These are phyloP conservation scores for Polytrichum commune DNA, from an alignment of 225 moss, liverwort and hornwort genomes.

Conservation along the genomic window DNA sequence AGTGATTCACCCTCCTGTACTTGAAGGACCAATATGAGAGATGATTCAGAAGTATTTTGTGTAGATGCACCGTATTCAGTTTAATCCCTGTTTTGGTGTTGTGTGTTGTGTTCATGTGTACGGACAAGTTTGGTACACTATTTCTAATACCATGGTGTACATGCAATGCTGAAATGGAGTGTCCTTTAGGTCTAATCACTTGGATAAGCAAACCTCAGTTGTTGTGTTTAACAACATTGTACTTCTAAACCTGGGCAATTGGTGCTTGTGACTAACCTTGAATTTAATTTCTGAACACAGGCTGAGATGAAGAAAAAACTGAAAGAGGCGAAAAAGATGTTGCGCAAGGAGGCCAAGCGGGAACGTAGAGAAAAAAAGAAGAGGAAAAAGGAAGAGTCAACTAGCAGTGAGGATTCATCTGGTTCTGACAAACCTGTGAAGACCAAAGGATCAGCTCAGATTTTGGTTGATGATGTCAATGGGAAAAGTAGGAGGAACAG, in stretches of 20 bases:
- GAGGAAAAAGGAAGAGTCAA: slow-evolving; percentile 31
- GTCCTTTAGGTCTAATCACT: too few species aligned
- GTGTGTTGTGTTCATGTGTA: too few species aligned
- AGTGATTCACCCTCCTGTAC: background rate
- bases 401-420: slow-evolving; percentile 45
- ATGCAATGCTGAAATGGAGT: too few species aligned
- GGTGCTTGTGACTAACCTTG: background rate
- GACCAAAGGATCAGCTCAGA: slow-evolving; percentile 18
- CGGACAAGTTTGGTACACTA: too few species aligned
- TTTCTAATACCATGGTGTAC: too few species aligned
- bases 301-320: slow-evolving; percentile 54
- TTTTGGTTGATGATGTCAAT: slow-evolving; percentile 18
- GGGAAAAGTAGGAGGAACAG: slow-evolving; percentile 15
- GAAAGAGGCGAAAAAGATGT: slow-evolving; percentile 54
- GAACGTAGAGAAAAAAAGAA: slow-evolving; percentile 50
- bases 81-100: background rate
- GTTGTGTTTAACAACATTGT: too few species aligned
- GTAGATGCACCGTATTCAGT: background rate
- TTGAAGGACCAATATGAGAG: background rate
- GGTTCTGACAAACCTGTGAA: slow-evolving; percentile 31
- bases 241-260: too few species aligned
- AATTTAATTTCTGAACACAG: slow-evolving; percentile 27
- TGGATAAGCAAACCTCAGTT: too few species aligned
- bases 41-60: background rate
- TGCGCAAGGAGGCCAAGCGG: slow-evolving; percentile 48